Evolutionary conservation across 2,329 filamentous ascomycete species (phyloP), one percentile per base, ranked within the genome.

Genomic region (Aspergillus hiratsukae): DNA sequence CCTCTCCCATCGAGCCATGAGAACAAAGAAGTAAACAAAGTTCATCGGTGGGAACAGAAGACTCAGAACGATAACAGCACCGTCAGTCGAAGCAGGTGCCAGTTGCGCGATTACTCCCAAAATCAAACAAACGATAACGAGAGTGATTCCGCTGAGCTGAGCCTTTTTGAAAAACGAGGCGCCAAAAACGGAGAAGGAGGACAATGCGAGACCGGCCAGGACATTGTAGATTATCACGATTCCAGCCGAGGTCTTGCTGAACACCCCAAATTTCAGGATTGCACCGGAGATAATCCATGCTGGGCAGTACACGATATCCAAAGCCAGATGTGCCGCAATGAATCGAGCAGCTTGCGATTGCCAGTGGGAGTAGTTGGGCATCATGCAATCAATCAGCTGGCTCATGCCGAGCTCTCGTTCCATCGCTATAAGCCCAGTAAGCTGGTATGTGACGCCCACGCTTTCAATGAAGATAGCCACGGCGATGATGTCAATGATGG

Each of bases 331-430:
- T 58, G 91, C 87, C 0, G 91, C 86, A 8, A 92, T 69, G 14
- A 96, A 80, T n/a, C 92, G 83, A 1, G 88, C 87, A 23, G 85
- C 83, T 73, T 93, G 90, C 9, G 88, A 86, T 66, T 90, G 81
- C 90, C 90, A 95, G 46, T 83, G 78, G 50, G 81, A 81, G 54
- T 81, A 81, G 54, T 89, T 89, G 0, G 90, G 88, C 80, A 94
- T 92, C 90, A 96, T 96, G 54, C 90, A 88, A 73, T 97, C 92
- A 46, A 97, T 85, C 28, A 97, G 79, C 60, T 91, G 89, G 4
- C 90, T 90, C 83, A 96, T 94, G 56, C 91, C 92, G 17, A 86
- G 80, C 76, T 97, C 92, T 55, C 92, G 81, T 74, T 97, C 92
- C 1, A 87, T 85, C 7, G 92, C 91, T 70, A 96, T 87, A 65